A percentile compares a stretch with the other conserved stretches of the same genome.
phyloP scores from a whole-genome alignment of 352 stramenopile genomes.

The Globisporangium spiculum region DNA sequence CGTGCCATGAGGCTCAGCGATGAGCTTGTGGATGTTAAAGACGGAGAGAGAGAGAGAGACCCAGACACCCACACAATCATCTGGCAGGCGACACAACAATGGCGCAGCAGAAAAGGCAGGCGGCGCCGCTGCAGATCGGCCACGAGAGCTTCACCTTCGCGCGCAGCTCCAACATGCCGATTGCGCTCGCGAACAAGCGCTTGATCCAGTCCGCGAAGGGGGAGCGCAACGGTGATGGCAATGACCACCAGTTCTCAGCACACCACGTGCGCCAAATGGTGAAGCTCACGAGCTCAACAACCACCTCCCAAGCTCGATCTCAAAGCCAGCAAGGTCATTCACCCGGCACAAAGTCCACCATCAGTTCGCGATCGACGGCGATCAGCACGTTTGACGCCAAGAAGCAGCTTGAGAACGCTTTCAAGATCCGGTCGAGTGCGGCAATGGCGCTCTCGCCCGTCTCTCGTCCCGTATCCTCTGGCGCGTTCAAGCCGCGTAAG shows the following conservation, averaged over 20 bases:
- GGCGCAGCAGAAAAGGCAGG: constrained; percentile 15
- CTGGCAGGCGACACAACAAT: background rate
- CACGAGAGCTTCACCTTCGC: constrained; percentile 24
- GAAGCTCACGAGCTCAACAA: constrained; percentile 22
- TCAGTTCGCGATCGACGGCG: constrained; percentile 22
- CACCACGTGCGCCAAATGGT: constrained; percentile 59
- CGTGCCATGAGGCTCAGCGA: background rate
- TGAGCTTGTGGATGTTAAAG: background rate
- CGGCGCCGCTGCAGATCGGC: constrained; percentile 21
- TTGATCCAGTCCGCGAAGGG: constrained; percentile 37
- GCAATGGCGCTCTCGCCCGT: constrained; percentile 17
- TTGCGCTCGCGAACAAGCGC: constrained; percentile 29
- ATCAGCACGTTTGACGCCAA: constrained; percentile 27
- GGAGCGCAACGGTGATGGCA: constrained; percentile 4
- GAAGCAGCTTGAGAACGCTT: constrained; percentile 29
- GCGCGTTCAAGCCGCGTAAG: constrained; percentile 60
- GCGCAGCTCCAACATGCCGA: constrained; percentile 29
- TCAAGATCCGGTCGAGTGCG: constrained; percentile 19
- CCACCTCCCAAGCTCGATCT: background rate
- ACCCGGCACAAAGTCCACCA: constrained; percentile 23
- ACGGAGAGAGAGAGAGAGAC: background rate
- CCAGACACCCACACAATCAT: background rate
- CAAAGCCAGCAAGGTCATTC: background rate
- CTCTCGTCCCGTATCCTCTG: constrained; percentile 42
- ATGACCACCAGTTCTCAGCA: constrained; percentile 23